Evolutionary conservation across 2,329 filamentous ascomycete genomes (phyloP).

Genomic region (Paracoccidioides brasiliensis): DNA sequence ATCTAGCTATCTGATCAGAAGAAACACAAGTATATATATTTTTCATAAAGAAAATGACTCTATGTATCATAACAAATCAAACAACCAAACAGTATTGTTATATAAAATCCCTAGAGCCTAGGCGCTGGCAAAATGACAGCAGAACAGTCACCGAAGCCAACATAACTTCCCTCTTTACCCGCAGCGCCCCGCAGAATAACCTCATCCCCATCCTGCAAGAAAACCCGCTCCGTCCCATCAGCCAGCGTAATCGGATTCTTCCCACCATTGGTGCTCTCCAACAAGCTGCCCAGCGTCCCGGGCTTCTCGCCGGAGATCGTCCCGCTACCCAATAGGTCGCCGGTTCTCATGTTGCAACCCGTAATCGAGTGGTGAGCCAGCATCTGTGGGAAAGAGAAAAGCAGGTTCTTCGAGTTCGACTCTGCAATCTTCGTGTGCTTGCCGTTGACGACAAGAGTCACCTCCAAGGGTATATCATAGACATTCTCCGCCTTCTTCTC

Average conservation of each 20-base stretch:
- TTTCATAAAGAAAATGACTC: background rate
- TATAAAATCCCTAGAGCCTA: conserved; percentile 1
- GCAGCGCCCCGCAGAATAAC: conserved; percentile 53
- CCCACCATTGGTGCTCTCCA: conserved; percentile 60
- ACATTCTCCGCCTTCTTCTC: conserved; percentile 46
- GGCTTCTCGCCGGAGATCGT: conserved; percentile 56
- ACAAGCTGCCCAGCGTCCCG: conserved; percentile 51
- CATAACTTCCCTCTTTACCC: conserved; percentile 51
- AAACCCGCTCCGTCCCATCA: conserved; percentile 54
- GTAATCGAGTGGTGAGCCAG: conserved; percentile 65
- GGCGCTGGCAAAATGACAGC: conserved; percentile 8
- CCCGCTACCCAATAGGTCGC: conserved; percentile 64
- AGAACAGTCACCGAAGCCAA: conserved; percentile 56
- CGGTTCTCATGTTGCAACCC: conserved; percentile 59
- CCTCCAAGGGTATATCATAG: conserved; percentile 56
- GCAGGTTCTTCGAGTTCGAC: conserved; percentile 51
- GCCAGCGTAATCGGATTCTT: conserved; percentile 50
- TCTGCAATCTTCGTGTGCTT: conserved; percentile 43
- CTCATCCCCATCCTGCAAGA: conserved; percentile 62
- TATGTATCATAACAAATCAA: background rate
- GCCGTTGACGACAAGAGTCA: conserved; percentile 41
- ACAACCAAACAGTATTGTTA: background rate
- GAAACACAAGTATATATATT: too few relatives aligned
- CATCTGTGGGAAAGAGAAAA: conserved; percentile 80
- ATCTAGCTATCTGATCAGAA: too few relatives aligned